These are phyloP conservation scores for Mycosphaerella sp. DNA, from an alignment of 2,329 filamentous ascomycete species.

Conservation along the genomic window DNA sequence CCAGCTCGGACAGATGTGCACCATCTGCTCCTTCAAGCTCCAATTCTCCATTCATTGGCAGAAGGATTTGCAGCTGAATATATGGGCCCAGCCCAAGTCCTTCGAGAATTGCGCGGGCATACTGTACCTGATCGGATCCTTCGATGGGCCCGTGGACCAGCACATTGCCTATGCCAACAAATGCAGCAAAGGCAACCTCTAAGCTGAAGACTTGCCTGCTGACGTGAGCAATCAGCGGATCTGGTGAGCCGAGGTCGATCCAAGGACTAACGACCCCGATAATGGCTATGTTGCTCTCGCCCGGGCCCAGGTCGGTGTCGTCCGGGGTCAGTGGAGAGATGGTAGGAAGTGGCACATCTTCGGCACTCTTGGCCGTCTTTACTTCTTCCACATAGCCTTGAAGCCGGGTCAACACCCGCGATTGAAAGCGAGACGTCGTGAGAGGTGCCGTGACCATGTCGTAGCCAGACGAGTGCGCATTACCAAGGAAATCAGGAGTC, in stretches of 20 bases:
- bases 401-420: slow-evolving; percentile 58
- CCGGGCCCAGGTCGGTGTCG: slow-evolving; percentile 68
- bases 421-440: slow-evolving; percentile 66
- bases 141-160: slow-evolving; percentile 65
- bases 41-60: slow-evolving; percentile 75
- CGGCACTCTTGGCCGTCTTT: slow-evolving; percentile 36
- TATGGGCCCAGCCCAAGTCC: slow-evolving; percentile 67
- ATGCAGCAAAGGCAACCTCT: slow-evolving; percentile 90
- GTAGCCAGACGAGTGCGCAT: slow-evolving; percentile 59
- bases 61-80: slow-evolving; percentile 70
- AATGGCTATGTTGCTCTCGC: slow-evolving; percentile 62
- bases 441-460: slow-evolving; percentile 72
- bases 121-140: slow-evolving; percentile 57
- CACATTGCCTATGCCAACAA: slow-evolving; percentile 81
- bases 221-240: slow-evolving; percentile 76
- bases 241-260: slow-evolving; percentile 80
- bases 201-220: slow-evolving; percentile 85
- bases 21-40: slow-evolving; percentile 49
- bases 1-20: slow-evolving; percentile 49
- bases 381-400: slow-evolving; percentile 49
- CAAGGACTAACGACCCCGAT: slow-evolving; percentile 79
- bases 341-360: slow-evolving; percentile 39
- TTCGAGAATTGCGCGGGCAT: slow-evolving; percentile 77
- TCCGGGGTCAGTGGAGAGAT: slow-evolving; percentile 64
- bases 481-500: slow-evolving; percentile 55